These are phyloP conservation scores for Lepiota brunneoincarnata DNA, from an alignment of 768 basidiomycete species.

Conservation along the genomic window DNA sequence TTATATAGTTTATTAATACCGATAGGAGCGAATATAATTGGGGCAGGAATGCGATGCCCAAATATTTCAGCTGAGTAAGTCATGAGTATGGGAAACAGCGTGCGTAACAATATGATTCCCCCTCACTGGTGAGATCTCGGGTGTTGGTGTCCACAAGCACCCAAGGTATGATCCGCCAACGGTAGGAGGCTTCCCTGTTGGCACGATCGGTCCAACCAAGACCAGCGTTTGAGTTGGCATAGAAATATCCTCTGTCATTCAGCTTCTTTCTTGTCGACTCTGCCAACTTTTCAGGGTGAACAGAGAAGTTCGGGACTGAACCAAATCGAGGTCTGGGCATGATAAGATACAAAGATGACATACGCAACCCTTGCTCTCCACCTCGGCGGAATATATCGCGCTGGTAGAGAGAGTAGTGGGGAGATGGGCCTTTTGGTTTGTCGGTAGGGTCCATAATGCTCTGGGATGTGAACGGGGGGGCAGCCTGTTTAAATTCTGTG, in stretches of 20 bases:
- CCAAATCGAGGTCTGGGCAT: no score
- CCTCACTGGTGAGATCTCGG: conserved; percentile 43
- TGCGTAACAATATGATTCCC: no score
- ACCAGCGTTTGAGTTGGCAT: conserved; percentile 53
- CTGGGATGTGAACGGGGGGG: background rate
- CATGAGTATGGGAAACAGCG: background rate
- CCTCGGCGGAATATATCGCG: conserved; percentile 44
- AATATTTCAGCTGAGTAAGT: conserved; percentile 34
- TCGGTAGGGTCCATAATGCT: conserved; percentile 43
- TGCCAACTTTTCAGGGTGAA: conserved; percentile 28
- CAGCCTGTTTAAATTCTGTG: background rate
- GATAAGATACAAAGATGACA: conserved; percentile 11
- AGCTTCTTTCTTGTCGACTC: conserved; percentile 19
- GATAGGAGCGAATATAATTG: conserved; percentile 54
- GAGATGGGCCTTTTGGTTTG: conserved; percentile 44
- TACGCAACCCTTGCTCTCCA: conserved; percentile 33
- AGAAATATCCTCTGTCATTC: conserved; percentile 46
- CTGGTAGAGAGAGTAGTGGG: conserved; percentile 50
- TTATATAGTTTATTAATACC: conserved; percentile 54
- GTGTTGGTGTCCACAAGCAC: conserved; percentile 47
- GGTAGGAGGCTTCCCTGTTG: conserved; percentile 53
- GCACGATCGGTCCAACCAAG: conserved; percentile 50
- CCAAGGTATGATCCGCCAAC: conserved; percentile 54
- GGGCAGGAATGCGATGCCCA: conserved; percentile 46
- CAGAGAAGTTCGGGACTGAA: no score